Base-by-base conservation (phyloP, 176 grass and related monocot genomes). In the Guadua angustifolia region DNA sequence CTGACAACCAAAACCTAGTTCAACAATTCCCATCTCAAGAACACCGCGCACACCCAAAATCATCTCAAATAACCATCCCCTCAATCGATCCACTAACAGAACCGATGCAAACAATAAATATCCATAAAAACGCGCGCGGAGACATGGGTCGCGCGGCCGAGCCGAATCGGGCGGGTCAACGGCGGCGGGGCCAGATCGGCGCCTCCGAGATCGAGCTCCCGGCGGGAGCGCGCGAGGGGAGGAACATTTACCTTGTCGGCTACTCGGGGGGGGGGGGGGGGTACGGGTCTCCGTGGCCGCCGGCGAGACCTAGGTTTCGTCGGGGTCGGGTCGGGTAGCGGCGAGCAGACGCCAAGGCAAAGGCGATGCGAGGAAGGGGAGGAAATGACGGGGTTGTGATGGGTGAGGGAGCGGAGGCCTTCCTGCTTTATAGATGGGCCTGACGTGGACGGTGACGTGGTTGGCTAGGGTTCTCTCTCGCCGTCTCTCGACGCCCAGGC, bases 401-500 rank as follows among this genome's bases (percentile, higher is more conserved):
- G 46, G 66, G 60, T 47, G 70, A 29, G 29, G 29, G 29, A 29
- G 29, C 29, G 1, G 36, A 46, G 61, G 53, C 53, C 55, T 57
- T 32, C 59, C 26, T 24, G 4, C 50, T 86, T 82, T 69, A 88
- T 82, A 83, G 73, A 9, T 79, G 40, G 66, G 24, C 29, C 61
- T 88, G 90, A 92, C 90, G 58, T 92, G 90, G 86, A 81, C 4
- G 4, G 45, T 85, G 90, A 88, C 83, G 79, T 88, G 90, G 86
- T 35, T 69, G 83, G 86, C 74, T 86, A 88, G 79, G 83, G 83
- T 50, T 88, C 71, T 39, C 44, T n/a, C 16, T 9, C 43, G 40
- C 42, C 24, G 39, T 26, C 24, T 47, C 15, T 11, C 22, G 56
- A 69, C 9, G 12, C 25, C 44, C 18, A 62, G 36, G 38, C 64